Percentiles rank a stretch among this genome's conserved stretches.
Conservation (phyloP, 2,329 filamentous ascomycete genomes). For the Geoglossum cookeanum region DNA sequence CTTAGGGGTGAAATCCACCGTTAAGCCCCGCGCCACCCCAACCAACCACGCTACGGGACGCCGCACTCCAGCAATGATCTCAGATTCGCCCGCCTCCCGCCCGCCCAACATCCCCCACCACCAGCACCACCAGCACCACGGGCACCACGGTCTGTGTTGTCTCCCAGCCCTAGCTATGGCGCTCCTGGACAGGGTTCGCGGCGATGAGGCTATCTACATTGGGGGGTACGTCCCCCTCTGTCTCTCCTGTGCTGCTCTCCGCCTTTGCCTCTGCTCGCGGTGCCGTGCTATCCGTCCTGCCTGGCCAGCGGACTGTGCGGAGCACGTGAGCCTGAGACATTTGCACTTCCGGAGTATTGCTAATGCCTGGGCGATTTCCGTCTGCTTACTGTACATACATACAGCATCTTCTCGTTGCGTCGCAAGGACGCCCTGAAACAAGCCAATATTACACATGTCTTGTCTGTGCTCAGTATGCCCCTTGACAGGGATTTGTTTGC, state of each 20-base stretch:
- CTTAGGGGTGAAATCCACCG: no score
- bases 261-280: background rate
- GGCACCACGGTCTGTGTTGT: background rate
- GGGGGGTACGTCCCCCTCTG: slow-evolving; percentile 39
- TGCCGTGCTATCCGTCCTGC: background rate
- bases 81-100: background rate
- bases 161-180: slow-evolving; percentile 25
- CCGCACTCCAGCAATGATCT: background rate
- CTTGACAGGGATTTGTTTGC: slow-evolving; percentile 36
- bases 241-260: background rate
- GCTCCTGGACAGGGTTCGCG: slow-evolving; percentile 45
- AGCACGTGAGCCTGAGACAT: slow-evolving; percentile 2
- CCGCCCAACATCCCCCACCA: background rate
- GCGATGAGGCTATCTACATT: slow-evolving; percentile 53
- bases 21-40: background rate
- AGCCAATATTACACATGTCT: slow-evolving; percentile 67
- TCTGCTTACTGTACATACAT: background rate
- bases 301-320: background rate
- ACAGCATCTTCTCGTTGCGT: slow-evolving; percentile 60
- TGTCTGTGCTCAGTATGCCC: slow-evolving; percentile 58
- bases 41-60: background rate
- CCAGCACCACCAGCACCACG: no score
- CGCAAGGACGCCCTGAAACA: slow-evolving; percentile 50
- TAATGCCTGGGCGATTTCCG: background rate
- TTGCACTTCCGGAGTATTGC: background rate